These are phyloP conservation scores for Paramecium tetraurelia DNA, from an alignment of 73 alveolate genomes.

Conservation along the genomic window DNA sequence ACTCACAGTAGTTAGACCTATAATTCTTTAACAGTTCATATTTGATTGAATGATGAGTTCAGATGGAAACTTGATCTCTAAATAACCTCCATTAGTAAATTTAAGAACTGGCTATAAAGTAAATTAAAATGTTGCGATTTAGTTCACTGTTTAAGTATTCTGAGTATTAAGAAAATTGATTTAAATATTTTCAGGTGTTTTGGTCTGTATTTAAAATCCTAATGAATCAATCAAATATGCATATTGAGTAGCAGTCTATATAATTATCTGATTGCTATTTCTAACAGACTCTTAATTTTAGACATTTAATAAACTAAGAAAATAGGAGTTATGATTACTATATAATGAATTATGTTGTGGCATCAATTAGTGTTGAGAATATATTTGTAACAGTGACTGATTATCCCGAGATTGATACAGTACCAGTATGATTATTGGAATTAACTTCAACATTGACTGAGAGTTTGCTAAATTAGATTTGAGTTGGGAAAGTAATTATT, in stretches of 20 bases:
- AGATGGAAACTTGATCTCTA: constrained; percentile 18
- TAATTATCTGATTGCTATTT: neutral
- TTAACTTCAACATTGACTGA: neutral
- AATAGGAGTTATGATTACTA: neutral
- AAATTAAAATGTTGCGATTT: neutral
- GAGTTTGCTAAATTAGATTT: neutral
- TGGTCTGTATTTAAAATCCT: neutral
- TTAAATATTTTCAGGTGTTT: constrained; percentile 5
- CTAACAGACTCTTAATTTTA: constrained; percentile 18
- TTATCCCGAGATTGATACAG: neutral
- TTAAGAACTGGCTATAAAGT: neutral
- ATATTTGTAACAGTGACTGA: neutral
- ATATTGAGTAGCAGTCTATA: neutral
- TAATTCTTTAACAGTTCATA: neutral
- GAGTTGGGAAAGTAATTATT: neutral
- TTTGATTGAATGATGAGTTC: neutral
- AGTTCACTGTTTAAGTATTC: neutral
- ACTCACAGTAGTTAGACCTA: constrained; percentile 21
- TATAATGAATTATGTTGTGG: neutral
- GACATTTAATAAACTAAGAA: neutral
- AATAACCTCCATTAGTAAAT: constrained; percentile 24
- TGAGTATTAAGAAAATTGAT: neutral
- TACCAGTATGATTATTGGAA: neutral
- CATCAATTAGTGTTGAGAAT: neutral
- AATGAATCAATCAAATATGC: neutral